Conservation (phyloP, 2,329 filamentous ascomycete genomes). For the Phoma sp. region DNA sequence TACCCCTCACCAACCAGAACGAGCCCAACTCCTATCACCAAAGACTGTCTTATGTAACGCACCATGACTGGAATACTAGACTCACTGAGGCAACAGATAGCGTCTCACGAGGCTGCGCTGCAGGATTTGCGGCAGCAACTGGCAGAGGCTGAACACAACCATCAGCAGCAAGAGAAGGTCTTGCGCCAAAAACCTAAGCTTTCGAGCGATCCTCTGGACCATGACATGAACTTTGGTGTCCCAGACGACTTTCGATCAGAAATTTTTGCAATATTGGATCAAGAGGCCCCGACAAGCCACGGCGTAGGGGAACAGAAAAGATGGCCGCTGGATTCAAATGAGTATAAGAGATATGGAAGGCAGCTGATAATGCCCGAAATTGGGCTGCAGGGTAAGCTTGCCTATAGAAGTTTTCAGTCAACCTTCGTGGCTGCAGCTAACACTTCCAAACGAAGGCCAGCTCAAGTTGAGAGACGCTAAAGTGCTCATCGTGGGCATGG, state of each 20-base stretch:
- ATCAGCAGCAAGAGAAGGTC: constrained; percentile 32
- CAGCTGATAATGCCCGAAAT: constrained; percentile 88
- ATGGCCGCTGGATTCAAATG: constrained; percentile 74
- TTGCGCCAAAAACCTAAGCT: constrained; percentile 26
- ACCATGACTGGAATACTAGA: constrained; percentile 32
- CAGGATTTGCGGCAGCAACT: constrained; percentile 50
- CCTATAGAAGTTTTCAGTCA: no score
- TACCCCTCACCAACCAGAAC: constrained; percentile 10
- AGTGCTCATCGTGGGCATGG: constrained; percentile 83
- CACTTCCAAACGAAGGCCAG: constrained; percentile 64
- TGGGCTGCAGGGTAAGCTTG: constrained; percentile 69
- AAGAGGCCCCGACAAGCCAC: constrained; percentile 7
- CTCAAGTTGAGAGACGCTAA: constrained; percentile 70
- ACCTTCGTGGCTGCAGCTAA: neutral
- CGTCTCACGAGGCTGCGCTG: constrained; percentile 51
- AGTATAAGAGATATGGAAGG: constrained; percentile 86
- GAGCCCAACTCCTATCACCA: neutral
- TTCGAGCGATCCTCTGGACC: constrained; percentile 34
- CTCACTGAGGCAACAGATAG: constrained; percentile 52
- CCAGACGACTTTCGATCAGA: constrained; percentile 53
- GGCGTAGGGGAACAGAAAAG: constrained; percentile 5
- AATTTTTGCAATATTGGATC: constrained; percentile 46
- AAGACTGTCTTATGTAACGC: neutral
- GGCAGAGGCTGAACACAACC: constrained; percentile 49
- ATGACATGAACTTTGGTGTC: constrained; percentile 50